Evolutionary conservation across 768 basidiomycete genomes (phyloP).

Genomic region (Inosperma sp.): DNA sequence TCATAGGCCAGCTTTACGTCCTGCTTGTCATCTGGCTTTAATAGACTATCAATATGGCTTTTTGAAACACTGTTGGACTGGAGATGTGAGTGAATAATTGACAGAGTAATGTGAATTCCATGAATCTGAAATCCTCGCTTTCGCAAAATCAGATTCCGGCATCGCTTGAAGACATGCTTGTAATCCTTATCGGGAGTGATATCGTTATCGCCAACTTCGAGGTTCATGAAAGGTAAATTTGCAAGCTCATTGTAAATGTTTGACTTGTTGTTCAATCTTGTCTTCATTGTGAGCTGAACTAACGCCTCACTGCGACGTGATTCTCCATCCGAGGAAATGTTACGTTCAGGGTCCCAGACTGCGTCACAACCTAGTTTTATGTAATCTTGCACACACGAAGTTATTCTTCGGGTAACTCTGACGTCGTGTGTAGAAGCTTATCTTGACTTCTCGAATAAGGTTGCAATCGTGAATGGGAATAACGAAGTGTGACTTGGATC

Average conservation of each 20-base stretch:
- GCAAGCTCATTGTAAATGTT: constrained; percentile 22
- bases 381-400: too few species aligned
- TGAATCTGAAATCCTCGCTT: constrained; percentile 19
- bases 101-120: constrained; percentile 23
- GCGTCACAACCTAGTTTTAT: too few species aligned
- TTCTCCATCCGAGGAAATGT: constrained; percentile 32
- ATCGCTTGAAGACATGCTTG: constrained; percentile 32
- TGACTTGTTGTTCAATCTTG: constrained; percentile 17
- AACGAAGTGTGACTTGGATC: too few species aligned
- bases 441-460: too few species aligned
- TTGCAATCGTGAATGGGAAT: too few species aligned
- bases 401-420: too few species aligned
- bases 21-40: constrained; percentile 31
- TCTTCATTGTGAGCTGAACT: constrained; percentile 21
- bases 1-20: constrained; percentile 27
- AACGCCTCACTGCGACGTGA: constrained; percentile 23
- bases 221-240: constrained; percentile 23
- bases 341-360: too few species aligned
- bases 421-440: too few species aligned
- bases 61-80: constrained; percentile 1
- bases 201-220: constrained; percentile 31
- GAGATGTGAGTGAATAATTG: constrained; percentile 23
- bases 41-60: constrained; percentile 12
- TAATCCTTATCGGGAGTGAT: constrained; percentile 34
- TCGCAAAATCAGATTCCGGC: constrained; percentile 28